Evolutionary conservation across 495 filamentous ascomycete species (phyloP).

Genomic region (Achaetomiella virescens): DNA sequence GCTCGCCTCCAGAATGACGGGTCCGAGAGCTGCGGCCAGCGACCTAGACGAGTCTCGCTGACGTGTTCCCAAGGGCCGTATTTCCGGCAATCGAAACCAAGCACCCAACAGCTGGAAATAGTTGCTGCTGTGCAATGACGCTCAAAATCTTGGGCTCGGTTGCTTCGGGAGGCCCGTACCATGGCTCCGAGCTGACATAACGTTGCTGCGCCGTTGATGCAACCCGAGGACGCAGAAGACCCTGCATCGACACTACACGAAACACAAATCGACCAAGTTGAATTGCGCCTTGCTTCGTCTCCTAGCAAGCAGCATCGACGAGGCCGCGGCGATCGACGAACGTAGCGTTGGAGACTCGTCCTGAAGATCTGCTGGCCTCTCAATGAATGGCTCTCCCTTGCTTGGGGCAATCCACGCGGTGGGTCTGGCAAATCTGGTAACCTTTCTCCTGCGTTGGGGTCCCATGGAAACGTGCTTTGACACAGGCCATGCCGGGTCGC

Average conservation of each 20-base stretch:
- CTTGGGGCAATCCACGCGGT: background rate
- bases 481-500: background rate
- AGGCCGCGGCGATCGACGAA: background rate
- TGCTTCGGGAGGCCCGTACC: background rate
- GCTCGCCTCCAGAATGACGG: slow-evolving; percentile 1
- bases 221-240: background rate
- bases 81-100: slow-evolving; percentile 15
- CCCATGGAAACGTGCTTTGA: slow-evolving; percentile 10
- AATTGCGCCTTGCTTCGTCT: background rate
- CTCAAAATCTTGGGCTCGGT: background rate
- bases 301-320: background rate
- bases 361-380: background rate
- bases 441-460: too few species aligned
- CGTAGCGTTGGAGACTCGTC: background rate
- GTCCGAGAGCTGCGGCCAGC: slow-evolving; percentile 2
- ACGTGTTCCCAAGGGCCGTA: slow-evolving; percentile 15
- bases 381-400: background rate
- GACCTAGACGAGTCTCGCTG: background rate
- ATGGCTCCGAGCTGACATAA: slow-evolving; percentile 2
- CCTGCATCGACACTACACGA: background rate
- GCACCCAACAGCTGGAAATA: slow-evolving; percentile 18
- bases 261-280: background rate
- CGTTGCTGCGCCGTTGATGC: background rate
- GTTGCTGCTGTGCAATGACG: slow-evolving; percentile 23
- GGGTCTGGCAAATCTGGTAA: background rate